Evolutionary conservation across 306 rosid genomes (phyloP).

Genomic region (Dryas octopetala): DNA sequence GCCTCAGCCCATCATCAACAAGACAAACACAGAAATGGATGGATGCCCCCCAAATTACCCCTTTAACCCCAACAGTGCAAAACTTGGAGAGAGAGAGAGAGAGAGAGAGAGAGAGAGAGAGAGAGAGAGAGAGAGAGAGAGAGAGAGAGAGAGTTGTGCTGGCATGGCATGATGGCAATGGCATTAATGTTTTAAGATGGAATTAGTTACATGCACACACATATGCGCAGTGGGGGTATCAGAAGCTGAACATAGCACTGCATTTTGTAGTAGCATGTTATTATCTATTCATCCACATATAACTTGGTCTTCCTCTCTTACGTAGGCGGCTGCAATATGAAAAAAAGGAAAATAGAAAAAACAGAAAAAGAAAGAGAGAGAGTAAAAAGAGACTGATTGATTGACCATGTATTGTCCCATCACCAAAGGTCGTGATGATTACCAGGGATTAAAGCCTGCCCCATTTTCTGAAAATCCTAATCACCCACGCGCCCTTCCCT

Average conservation of each 20-base stretch:
- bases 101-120: not conserved
- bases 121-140: not conserved
- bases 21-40: conserved; percentile 31
- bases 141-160: not conserved
- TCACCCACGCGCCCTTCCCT: conserved; percentile 12
- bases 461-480: conserved; percentile 13
- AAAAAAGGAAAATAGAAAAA: not conserved
- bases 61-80: conserved; percentile 7
- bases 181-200: conserved; percentile 28
- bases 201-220: conserved; percentile 12
- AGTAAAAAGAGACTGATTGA: conserved; percentile 20
- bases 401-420: conserved; percentile 55
- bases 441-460: conserved; percentile 20
- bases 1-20: not conserved
- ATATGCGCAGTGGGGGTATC: conserved; percentile 1
- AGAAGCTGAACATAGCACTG: not conserved
- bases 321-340: conserved; percentile 37
- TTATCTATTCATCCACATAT: not conserved
- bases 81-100: not conserved
- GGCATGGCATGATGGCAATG: too few species aligned
- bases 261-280: conserved; percentile 20
- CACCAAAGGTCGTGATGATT: conserved; percentile 37
- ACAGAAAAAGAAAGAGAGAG: not conserved
- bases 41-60: conserved; percentile 11
- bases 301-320: conserved; percentile 28